Evolutionary conservation across 1,139 yeast species (phyloP).

Genomic region (Saccharomyces hybrid): DNA sequence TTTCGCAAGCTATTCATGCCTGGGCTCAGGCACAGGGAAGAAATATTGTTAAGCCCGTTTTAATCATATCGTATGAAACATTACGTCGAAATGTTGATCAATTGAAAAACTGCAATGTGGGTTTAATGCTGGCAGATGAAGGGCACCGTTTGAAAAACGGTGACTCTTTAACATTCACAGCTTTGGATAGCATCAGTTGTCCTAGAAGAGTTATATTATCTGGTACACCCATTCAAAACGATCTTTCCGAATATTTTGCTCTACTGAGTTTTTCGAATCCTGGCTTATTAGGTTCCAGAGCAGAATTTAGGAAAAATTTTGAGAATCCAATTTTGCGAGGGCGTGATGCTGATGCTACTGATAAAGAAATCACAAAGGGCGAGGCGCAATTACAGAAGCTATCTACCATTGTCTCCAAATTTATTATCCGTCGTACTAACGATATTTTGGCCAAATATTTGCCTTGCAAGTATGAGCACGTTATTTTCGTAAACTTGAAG

Average conservation of each 20-base stretch:
- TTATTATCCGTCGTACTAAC: constrained; percentile 91
- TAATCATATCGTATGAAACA: constrained; percentile 94
- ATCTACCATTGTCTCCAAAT: constrained; percentile 72
- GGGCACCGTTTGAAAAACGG: constrained; percentile 95
- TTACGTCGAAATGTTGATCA: constrained; percentile 77
- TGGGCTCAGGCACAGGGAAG: constrained; percentile 93
- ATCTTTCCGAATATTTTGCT: constrained; percentile 89
- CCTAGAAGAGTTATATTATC: constrained; percentile 85
- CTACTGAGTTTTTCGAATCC: constrained; percentile 91
- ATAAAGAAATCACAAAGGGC: constrained; percentile 66
- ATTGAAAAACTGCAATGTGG: constrained; percentile 73
- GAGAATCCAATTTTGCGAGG: constrained; percentile 77
- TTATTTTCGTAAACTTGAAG: constrained; percentile 76
- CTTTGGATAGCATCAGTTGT: constrained; percentile 75
- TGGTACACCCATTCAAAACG: constrained; percentile 97
- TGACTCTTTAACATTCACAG: constrained; percentile 86
- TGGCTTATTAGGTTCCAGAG: constrained; percentile 77
- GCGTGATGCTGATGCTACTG: constrained; percentile 86
- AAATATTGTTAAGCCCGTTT: constrained; percentile 83
- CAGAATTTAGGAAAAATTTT: constrained; percentile 76
- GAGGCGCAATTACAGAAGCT: constrained; percentile 63
- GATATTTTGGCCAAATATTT: constrained; percentile 88
- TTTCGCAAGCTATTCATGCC: constrained; percentile 60
- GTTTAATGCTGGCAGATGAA: constrained; percentile 87
- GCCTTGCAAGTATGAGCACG: constrained; percentile 95